Evolutionary conservation across 106 monocot genomes (phyloP).

Genomic region (Ottelia alismoides): DNA sequence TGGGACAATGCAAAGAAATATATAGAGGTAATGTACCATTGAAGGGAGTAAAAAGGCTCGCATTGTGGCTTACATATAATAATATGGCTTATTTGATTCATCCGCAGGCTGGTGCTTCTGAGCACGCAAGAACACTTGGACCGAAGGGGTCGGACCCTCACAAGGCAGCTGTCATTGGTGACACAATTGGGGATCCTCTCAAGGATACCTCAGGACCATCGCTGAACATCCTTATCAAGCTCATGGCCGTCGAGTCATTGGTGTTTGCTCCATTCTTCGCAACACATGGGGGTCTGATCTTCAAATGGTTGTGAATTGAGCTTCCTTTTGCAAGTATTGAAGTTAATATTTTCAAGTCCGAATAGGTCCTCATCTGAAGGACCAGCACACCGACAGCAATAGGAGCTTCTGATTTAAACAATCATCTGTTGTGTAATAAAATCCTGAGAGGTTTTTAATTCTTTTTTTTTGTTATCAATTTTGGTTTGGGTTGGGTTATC

Average conservation of each 20-base stretch:
- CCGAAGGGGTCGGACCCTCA: slow-evolving; percentile 62
- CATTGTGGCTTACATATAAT: no score
- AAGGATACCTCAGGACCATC: slow-evolving; percentile 65
- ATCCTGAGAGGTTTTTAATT: no score
- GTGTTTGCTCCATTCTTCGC: slow-evolving; percentile 71
- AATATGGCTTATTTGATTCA: no score
- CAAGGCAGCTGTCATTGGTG: slow-evolving; percentile 64
- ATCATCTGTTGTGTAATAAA: no score
- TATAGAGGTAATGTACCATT: slow-evolving; percentile 34
- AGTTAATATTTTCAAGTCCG: no score
- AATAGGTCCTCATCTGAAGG: no score
- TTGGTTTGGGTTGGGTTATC: no score
- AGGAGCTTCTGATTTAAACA: no score
- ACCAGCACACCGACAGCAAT: no score
- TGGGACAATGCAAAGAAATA: slow-evolving; percentile 83
- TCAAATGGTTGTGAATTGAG: slow-evolving; percentile 36
- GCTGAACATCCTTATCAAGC: slow-evolving; percentile 68
- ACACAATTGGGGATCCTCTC: slow-evolving; percentile 54
- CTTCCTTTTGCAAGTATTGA: no score
- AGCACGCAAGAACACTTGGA: slow-evolving; percentile 43
- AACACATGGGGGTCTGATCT: slow-evolving; percentile 41
- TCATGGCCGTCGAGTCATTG: slow-evolving; percentile 59
- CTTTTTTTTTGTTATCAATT: no score
- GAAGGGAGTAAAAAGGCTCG: background rate
- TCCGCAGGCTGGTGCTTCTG: slow-evolving; percentile 45